Evolutionary conservation across 169 alveolate species (phyloP).

Genomic region (Cardiosporidium cionae): DNA sequence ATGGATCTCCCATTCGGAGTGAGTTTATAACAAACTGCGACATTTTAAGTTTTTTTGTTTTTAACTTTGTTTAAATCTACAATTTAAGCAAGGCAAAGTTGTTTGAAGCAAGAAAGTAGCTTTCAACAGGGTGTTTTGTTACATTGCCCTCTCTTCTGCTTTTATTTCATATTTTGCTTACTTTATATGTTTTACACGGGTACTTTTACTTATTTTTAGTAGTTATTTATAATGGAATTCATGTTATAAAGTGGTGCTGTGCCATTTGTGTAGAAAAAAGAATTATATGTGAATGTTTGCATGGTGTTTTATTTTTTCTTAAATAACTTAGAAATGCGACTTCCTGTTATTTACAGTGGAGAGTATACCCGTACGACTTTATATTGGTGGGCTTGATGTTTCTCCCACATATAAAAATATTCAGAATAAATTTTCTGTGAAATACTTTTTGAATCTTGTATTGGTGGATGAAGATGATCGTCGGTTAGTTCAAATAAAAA

Average conservation of each 20-base stretch:
- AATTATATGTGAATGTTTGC: background rate
- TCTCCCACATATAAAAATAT: conserved; percentile 95
- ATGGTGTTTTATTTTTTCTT: background rate
- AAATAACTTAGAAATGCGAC: background rate
- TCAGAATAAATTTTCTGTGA: conserved; percentile 84
- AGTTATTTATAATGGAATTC: background rate
- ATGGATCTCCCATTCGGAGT: conserved; percentile 93
- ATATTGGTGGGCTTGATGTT: conserved; percentile 90
- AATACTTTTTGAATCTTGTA: conserved; percentile 91
- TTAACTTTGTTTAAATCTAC: background rate
- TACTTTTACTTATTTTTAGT: background rate
- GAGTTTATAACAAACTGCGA: background rate
- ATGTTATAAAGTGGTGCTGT: background rate
- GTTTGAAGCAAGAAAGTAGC: no score
- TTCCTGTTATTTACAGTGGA: conserved; percentile 62
- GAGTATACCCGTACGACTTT: conserved; percentile 91
- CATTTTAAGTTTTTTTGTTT: background rate
- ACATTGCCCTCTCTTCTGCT: no score
- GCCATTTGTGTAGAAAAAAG: background rate
- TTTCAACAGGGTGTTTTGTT: no score
- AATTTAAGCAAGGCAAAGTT: background rate
- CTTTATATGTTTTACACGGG: no score
- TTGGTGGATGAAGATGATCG: conserved; percentile 97
- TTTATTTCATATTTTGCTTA: no score
- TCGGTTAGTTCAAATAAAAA: conserved; percentile 36